A percentile compares a stretch with the other conserved stretches of the same genome.
These are phyloP conservation scores for Botrytis elliptica DNA, from an alignment of 2,329 filamentous ascomycete species.

Conservation along the genomic window DNA sequence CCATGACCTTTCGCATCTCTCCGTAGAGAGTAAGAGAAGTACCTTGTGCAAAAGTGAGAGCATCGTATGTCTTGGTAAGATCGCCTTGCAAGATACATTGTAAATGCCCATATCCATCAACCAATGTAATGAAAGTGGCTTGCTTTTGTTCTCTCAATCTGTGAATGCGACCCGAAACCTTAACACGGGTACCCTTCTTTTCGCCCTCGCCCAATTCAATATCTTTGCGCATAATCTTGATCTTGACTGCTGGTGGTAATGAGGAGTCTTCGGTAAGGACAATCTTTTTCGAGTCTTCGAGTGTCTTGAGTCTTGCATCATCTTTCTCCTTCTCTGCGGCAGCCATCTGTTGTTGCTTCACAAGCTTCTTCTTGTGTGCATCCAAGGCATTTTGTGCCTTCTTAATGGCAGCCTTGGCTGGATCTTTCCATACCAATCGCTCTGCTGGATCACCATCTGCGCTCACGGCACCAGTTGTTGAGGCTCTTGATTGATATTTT, in stretches of 20 bases:
- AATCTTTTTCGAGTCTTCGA: conserved; percentile 82
- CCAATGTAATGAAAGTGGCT: conserved; percentile 80
- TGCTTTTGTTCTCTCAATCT: conserved; percentile 79
- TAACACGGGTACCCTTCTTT: conserved; percentile 69
- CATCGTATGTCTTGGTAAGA: conserved; percentile 74
- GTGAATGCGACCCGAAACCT: conserved; percentile 80
- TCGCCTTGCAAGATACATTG: conserved; percentile 79
- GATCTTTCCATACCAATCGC: conserved; percentile 73
- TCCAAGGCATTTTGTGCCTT: conserved; percentile 76
- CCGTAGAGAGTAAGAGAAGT: conserved; percentile 68
- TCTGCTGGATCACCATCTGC: conserved; percentile 63
- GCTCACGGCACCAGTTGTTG: conserved; percentile 58
- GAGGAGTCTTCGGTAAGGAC: conserved; percentile 66
- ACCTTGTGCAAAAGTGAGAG: conserved; percentile 67
- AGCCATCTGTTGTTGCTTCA: conserved; percentile 71
- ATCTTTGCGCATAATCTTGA: conserved; percentile 72
- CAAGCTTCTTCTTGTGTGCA: conserved; percentile 78
- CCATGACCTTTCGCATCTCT: conserved; percentile 65
- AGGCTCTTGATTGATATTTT: conserved; percentile 68
- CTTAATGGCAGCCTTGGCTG: conserved; percentile 80
- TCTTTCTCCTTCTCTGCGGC: conserved; percentile 71
- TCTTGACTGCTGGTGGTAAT: conserved; percentile 70
- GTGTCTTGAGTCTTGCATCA: conserved; percentile 63
- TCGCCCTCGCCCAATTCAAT: conserved; percentile 57
- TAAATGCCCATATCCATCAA: conserved; percentile 80